Percentiles rank a stretch among this genome's conserved stretches.
Evolutionary conservation across 306 rosid species (phyloP).

Genomic region (Quercus suber): DNA sequence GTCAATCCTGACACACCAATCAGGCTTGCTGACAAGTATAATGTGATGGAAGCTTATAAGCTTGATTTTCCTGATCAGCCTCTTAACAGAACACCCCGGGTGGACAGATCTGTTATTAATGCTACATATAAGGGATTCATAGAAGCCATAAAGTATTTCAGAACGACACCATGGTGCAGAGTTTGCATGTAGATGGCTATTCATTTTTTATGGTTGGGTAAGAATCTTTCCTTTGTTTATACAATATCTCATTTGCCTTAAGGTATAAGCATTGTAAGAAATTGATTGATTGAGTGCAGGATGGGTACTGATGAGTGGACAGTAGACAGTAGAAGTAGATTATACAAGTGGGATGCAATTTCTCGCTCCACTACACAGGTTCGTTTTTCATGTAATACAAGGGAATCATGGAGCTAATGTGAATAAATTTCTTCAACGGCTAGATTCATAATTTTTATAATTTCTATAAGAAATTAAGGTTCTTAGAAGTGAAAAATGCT

Average conservation of each 20-base stretch:
- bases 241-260: neutral
- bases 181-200: constrained; percentile 77
- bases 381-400: neutral
- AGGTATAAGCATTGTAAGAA: neutral
- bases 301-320: constrained; percentile 80
- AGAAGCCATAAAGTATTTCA: constrained; percentile 57
- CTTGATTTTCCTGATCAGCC: constrained; percentile 77
- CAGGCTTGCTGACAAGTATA: constrained; percentile 72
- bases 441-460: neutral
- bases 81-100: constrained; percentile 45
- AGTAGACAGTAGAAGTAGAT: constrained; percentile 53
- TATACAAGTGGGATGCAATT: constrained; percentile 82
- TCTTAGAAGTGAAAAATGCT: neutral
- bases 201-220: constrained; percentile 81
- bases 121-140: constrained; percentile 83
- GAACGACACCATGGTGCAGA: constrained; percentile 73
- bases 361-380: constrained; percentile 84
- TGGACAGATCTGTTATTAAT: constrained; percentile 69
- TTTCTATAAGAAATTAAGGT: neutral
- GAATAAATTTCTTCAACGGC: neutral
- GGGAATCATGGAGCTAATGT: neutral
- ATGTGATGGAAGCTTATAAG: constrained; percentile 66
- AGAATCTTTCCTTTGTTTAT: constrained; percentile 17
- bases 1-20: constrained; percentile 63
- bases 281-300: constrained; percentile 41